Evolutionary conservation across 108 stramenopile genomes (phyloP), one percentile per base, ranked within the genome.

Genomic region (Nitzschia palea): DNA sequence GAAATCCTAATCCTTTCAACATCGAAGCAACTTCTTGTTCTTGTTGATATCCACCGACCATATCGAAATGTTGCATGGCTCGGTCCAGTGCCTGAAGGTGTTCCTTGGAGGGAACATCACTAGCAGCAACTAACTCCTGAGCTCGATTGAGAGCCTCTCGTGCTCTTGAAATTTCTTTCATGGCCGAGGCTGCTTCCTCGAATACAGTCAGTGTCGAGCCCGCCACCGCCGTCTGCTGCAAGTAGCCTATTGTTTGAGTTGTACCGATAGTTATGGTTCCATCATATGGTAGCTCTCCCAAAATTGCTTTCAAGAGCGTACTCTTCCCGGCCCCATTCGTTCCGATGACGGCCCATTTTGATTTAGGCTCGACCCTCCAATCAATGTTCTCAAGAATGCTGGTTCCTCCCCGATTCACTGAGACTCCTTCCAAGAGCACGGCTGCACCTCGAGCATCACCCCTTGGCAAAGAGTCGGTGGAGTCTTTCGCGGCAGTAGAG

Each of bases 281-380:
- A 26, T 73, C 71, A 34, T 65, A 37, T 0, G 45, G 18, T 14
- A 73, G 14, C 29, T 73, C 63, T 53, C 65, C 62, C 50, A 95
- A 87, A 47, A 97, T 82, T 73, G 96, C 91, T 69, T 93, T 92
- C 34, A 98, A 79, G 3, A 96, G 68, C 6, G 97, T 98, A 18
- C 33, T 40, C 37, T 73, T 65, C 3, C 71, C 71, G 47, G 43
- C 42, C 36, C 71, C 71, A 37, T 73, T 73, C 35, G 71, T 36
- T 27, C 71, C 71, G 20, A 68, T 33, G 14, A 68, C 42, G 9
- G 64, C 79, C 86, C 88, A 85, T 77, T 93, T 80, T 30, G 62
- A 35, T n/a, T 67, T 63, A 22, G 87, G 86, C 65, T 91, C 84
- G 18, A 95, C 77, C n/a, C 87, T 70, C 73, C 87, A 86, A 70